A percentile compares a stretch with the other conserved stretches of the same genome.
Evolutionary conservation across 129 eudicot species (phyloP).

Genomic region (Arctium minus): DNA sequence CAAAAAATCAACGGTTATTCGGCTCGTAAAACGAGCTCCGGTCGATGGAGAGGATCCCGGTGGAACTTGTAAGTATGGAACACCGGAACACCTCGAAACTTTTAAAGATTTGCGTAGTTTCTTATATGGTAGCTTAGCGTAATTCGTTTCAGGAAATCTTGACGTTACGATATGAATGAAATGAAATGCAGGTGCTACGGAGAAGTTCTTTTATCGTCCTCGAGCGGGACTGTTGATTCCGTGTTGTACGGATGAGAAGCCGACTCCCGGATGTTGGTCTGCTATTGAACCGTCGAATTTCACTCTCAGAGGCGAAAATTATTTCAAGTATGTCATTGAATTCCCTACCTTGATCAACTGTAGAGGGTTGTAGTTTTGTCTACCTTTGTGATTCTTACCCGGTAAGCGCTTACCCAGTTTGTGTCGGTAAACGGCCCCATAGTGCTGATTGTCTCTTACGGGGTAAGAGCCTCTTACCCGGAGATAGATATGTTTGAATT

Average conservation of each 20-base stretch:
- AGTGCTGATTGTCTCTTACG: not conserved
- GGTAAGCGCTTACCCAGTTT: not conserved
- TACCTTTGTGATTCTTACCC: not conserved
- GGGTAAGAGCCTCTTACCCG: not conserved
- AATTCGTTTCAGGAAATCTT: not conserved
- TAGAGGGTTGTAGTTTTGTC: not conserved
- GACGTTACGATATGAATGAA: not conserved
- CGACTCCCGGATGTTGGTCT: conserved; percentile 72
- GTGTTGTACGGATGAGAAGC: conserved; percentile 60
- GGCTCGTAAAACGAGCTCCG: conserved; percentile 61
- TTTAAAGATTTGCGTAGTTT: not conserved
- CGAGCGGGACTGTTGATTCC: conserved; percentile 77
- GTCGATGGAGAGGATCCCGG: conserved; percentile 51
- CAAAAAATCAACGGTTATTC: conserved; percentile 54
- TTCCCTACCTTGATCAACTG: not conserved
- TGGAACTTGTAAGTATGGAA: conserved; percentile 44
- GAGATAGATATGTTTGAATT: no score
- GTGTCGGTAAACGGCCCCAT: not conserved
- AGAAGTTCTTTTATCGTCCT: conserved; percentile 63
- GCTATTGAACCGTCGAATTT: conserved; percentile 69
- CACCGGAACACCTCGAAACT: not conserved
- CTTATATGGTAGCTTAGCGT: not conserved
- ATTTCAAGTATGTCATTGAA: conserved; percentile 51
- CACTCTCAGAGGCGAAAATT: conserved; percentile 74
- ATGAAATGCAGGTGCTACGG: conserved; percentile 54